phyloP scores from a whole-genome alignment of 371 early-diverging fungal species.

The Mortierella sp. region DNA sequence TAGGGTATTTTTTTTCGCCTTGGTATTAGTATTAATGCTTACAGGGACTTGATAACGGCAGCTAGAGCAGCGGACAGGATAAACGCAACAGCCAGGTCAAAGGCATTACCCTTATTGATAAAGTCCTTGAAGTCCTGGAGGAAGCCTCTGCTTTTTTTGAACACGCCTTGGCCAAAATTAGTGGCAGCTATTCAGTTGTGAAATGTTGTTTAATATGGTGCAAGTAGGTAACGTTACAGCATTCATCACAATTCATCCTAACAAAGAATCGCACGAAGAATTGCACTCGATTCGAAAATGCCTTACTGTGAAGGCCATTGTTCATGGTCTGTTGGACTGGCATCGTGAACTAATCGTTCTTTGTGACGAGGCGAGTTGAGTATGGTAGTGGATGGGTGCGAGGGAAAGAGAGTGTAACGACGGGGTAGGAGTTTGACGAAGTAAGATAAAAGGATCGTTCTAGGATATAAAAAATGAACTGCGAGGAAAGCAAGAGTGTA shows the following conservation, averaged over 20 bases:
- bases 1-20: background rate
- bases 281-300: background rate
- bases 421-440: background rate
- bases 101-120: constrained; percentile 29
- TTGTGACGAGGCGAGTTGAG: background rate
- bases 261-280: too few species aligned
- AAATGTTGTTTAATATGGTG: background rate
- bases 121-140: constrained; percentile 23
- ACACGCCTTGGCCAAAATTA: constrained; percentile 8
- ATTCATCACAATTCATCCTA: too few species aligned
- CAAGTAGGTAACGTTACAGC: background rate
- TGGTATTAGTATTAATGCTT: constrained; percentile 1
- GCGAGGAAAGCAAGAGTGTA: background rate
- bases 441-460: too few species aligned
- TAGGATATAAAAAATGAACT: background rate
- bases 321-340: constrained; percentile 5
- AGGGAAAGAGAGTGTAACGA: background rate
- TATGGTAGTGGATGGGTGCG: background rate
- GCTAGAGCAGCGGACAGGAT: constrained; percentile 26
- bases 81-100: constrained; percentile 37
- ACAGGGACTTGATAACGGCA: constrained; percentile 31
- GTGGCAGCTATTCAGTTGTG: constrained; percentile 8
- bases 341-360: background rate
- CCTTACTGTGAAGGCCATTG: constrained; percentile 9
- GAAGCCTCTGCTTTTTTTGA: constrained; percentile 20